phyloP scores from a whole-genome alignment of 2,329 filamentous ascomycete genomes.

The Colletotrichum sp. region DNA sequence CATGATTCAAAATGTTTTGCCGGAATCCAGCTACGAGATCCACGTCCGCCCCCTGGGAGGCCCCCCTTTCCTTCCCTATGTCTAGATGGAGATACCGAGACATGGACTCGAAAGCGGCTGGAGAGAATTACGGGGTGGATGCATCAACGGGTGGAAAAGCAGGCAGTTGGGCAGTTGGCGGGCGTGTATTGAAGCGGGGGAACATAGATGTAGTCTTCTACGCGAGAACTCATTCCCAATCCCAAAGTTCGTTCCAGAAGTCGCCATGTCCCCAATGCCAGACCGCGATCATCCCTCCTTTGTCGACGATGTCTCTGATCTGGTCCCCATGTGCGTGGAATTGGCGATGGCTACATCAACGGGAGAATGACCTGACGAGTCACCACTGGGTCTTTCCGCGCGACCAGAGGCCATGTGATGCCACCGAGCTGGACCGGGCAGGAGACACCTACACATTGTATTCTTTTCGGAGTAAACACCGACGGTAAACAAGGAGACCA shows the following conservation, averaged over 20 bases:
- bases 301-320: background rate
- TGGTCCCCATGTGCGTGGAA: too few species aligned
- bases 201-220: background rate
- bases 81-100: background rate
- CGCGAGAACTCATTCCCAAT: too few species aligned
- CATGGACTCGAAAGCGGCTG: background rate
- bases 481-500: too few species aligned
- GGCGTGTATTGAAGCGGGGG: background rate
- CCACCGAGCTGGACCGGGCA: too few species aligned
- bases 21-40: background rate
- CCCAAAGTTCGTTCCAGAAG: too few species aligned
- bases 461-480: too few species aligned
- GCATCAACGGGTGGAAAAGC: background rate
- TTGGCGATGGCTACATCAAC: background rate
- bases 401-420: background rate
- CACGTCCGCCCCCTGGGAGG: background rate
- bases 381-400: too few species aligned
- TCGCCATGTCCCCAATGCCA: too few species aligned
- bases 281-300: too few species aligned
- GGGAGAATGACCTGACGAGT: background rate
- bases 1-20: fast-evolving
- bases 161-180: background rate
- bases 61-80: background rate
- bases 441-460: too few species aligned
- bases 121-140: background rate